Evolutionary conservation across 345 rosid species (phyloP), one percentile per base, ranked within the genome.

Genomic region (Populus deltoides): DNA sequence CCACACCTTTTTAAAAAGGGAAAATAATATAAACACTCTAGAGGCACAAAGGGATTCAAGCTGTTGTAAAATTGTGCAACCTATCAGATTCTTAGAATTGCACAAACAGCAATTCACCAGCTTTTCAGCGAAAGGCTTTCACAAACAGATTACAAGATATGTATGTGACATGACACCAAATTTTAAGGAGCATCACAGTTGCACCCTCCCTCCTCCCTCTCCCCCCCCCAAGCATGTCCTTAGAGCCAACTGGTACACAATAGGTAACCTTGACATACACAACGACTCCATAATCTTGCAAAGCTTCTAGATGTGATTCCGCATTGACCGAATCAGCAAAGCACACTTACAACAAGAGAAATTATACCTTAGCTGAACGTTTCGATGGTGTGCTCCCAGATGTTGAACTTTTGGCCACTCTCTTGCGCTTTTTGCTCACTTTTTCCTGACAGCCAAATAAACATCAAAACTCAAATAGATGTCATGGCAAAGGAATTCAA

Each of bases 361-460:
- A 24, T 4, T 53, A 83, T 86, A 93, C 99, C 99, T 89, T 93
- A 25, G 80, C 80, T 24, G 89, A 88, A 53, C 86, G 87, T 74
- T 83, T 90, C 4, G 91, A 89, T 68, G 92, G 75, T 15, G 89
- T 61, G 74, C 86, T 83, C 62, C 85, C 91, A 73, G 90, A 79
- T 39, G 85, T 77, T 53, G 93, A 83, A 79, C 86, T 85, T 83
- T 82, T 92, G 31, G 81, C 77, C 49, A 63, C 84, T 84, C 93
- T 85, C 84, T 89, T 93, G 81, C 97, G 97, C 82, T 96, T 96
- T 81, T 80, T 81, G 81, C 90, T 88, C 85, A 82, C 84, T 63
- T 86, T 88, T 77, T 87, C 84, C 99, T 93, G 86, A 65, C 68
- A 51, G 43, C 8, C 11, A 68, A 77, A 17, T 85, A 16, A 78